These are phyloP conservation scores for Boletus tomentosulus DNA, from an alignment of 768 basidiomycete species.

Conservation along the genomic window DNA sequence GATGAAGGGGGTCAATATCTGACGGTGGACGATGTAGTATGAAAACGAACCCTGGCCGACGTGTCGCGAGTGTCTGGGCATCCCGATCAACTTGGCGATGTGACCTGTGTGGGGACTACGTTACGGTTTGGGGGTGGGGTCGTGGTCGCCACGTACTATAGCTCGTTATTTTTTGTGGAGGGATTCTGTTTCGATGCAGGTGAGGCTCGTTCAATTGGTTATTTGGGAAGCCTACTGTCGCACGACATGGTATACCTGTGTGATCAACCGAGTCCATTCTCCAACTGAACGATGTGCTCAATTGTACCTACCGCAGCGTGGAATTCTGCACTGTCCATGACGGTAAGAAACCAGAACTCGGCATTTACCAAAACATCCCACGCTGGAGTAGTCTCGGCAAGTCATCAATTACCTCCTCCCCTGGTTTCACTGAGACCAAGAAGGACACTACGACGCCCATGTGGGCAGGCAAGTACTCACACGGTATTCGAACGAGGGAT, in stretches of 20 bases:
- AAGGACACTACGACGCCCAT: no score
- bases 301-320: constrained; percentile 48
- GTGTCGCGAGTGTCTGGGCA: constrained; percentile 75
- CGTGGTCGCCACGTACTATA: constrained; percentile 48
- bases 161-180: constrained; percentile 62
- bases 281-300: not conserved
- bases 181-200: constrained; percentile 40
- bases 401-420: no score
- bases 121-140: constrained; percentile 1
- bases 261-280: not conserved
- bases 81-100: constrained; percentile 74
- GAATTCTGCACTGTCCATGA: constrained; percentile 60
- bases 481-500: no score
- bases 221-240: constrained; percentile 35
- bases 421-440: no score
- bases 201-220: not conserved
- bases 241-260: constrained; percentile 68
- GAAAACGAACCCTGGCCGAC: constrained; percentile 68
- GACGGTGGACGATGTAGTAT: not conserved
- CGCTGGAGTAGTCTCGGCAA: not conserved
- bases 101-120: constrained; percentile 47
- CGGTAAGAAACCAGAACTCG: not conserved
- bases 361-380: not conserved
- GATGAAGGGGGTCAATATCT: not conserved
- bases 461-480: no score